Base-by-base conservation (phyloP, 495 filamentous ascomycete genomes). In the Monascus purpureus region DNA sequence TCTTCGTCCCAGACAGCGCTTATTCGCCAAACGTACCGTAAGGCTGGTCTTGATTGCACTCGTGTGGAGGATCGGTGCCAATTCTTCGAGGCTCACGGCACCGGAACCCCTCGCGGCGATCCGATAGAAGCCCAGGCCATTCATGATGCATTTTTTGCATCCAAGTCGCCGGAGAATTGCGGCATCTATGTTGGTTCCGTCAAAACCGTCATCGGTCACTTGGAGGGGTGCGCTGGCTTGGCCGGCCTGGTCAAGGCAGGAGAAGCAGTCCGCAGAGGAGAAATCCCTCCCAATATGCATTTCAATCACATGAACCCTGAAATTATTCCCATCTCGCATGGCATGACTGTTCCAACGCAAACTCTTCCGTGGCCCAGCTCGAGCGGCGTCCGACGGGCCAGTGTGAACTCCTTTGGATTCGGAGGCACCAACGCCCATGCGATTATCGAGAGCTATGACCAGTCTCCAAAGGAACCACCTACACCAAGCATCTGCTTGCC, bases 401-500 rank as follows among this genome's bases (percentile, higher is more conserved):
- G 49, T 35, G 43, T 57, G 3, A 55, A 55, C 25, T 41, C 37
- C 4, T 79, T 76, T 36, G 75, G 76, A 0, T 80, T 73, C 45
- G 76, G 76, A 14, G 75, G 76, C 19, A 62, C 67, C 11, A 80
- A 80, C 38, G 63, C 68, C 0, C 75, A 80, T 37, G 72, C 59
- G 9, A 76, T 81, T 24, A 8, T 80, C 8, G 73, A 80, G 13
- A 14, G 24, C 12, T 36, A 36, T 37, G 31, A 9, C 52, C 8
- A 9, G 0, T 9, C 1, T 8, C 8, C 8, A 19, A 27, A 6
- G 11, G 1, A 1, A 11, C 1, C 8, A 13, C 9, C 13, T 11
- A 4, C 1, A n/a, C n/a, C n/a, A n/a, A 8, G 1, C 24, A 19
- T 28, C 24, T 1, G 11, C 11, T 17, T 3, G 23, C 3, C 46